Evolutionary conservation across 1,284 basidiomycete genomes (phyloP), one percentile per base, ranked within the genome.

Genomic region (Puccinia hordei): DNA sequence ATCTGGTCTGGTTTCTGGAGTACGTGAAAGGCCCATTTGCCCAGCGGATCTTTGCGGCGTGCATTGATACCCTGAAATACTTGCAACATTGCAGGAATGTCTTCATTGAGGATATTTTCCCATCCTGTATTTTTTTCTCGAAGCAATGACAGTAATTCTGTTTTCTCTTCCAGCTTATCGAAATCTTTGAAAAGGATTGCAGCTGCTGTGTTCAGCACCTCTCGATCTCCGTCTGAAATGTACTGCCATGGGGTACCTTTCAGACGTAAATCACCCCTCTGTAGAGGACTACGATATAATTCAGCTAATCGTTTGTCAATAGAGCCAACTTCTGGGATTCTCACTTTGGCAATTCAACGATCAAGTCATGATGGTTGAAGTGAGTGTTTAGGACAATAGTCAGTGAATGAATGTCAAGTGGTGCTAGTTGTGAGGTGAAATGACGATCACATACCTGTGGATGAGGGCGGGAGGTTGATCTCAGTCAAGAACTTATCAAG

Each of bases 401-500:
- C 35, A 63, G 27, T 35, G 27, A 2, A 51, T 8, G 27, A 30
- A 44, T 71, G 3, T 6, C 6, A 51, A 35, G 15, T 24, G 30
- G 17, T 51, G 5, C 33, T 24, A 51, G 0, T 46, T 71, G 13
- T 19, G 22, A 1, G 4, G 17, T 33, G 6, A 51, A 19, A 10
- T 10, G 0, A 71, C 2, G 8, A 17, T 30, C 5, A 33, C 68
- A 33, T 71, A 71, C 68, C 12, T 49, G 17, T 0, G 46, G 3
- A n/a, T 24, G 3, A 2, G 6, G 6, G 5, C 24, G 22, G 19
- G 15, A 27, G 13, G 22, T 22, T 10, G 19, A 71, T n/a, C 35
- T 71, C 46, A 44, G 19, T 24, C 2, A 71, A 53, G 68, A 71
- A 71, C 33, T 51, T 53, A n/a, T 71, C 27, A 12, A 71, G 30